A percentile compares a stretch with the other conserved stretches of the same genome.
These are phyloP conservation scores for Quercus agrifolia DNA, from an alignment of 306 rosid genomes.

Conservation along the genomic window DNA sequence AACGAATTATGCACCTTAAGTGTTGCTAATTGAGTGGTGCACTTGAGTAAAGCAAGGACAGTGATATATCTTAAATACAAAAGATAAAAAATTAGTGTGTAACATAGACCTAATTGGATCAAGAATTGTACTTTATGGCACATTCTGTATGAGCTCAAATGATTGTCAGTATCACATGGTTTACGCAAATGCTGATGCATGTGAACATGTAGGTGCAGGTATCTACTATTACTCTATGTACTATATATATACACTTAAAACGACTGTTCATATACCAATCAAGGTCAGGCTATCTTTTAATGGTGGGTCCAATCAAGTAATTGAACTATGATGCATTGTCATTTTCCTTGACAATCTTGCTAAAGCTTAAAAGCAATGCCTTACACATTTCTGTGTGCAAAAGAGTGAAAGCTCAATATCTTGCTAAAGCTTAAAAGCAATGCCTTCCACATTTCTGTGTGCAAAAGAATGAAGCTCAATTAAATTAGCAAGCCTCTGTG, in stretches of 20 bases:
- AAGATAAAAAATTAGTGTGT: too few species aligned
- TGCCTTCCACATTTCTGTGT: neutral
- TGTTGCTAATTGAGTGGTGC: too few species aligned
- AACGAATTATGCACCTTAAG: too few species aligned
- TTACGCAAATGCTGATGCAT: conserved; percentile 7
- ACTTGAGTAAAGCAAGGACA: too few species aligned
- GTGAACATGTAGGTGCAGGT: neutral
- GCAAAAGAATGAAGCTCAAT: neutral
- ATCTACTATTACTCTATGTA: neutral
- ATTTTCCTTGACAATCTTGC: neutral
- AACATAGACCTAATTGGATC: too few species aligned
- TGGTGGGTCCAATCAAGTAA: neutral
- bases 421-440: neutral
- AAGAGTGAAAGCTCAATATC: neutral
- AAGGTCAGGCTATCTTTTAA: neutral
- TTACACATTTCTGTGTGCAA: neutral
- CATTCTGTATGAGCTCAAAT: neutral
- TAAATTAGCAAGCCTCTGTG: too few species aligned
- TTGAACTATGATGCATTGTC: neutral
- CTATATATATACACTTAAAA: neutral
- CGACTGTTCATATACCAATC: neutral
- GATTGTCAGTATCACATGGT: conserved; percentile 2
- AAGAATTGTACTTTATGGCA: conserved; percentile 2
- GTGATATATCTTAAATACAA: too few species aligned
- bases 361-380: neutral